Evolutionary conservation across 805 yeast genomes (phyloP).

Genomic region (Starmerella riodocensis): DNA sequence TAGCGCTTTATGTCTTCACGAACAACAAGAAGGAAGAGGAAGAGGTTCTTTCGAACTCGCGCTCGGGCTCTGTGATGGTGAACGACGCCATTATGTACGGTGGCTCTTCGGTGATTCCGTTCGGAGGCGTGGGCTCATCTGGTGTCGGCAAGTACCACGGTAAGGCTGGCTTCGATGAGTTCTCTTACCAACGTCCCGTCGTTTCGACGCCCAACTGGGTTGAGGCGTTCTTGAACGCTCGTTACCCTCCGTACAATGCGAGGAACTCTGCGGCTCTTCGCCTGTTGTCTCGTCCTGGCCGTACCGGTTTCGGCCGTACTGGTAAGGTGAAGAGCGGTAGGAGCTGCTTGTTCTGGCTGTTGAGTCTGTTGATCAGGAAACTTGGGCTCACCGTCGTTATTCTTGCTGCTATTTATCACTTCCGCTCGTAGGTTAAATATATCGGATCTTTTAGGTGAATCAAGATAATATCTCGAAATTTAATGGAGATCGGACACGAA

Average conservation of each 20-base stretch:
- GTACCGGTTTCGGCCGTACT: conserved; percentile 9
- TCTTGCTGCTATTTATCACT: neutral
- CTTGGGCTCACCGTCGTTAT: conserved; percentile 1
- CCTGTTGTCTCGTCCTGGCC: conserved; percentile 10
- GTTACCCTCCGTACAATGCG: conserved; percentile 51
- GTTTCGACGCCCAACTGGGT: conserved; percentile 52
- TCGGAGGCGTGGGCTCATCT: conserved; percentile 81
- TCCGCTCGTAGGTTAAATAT: too few relatives aligned
- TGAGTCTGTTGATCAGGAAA: conserved; percentile 4
- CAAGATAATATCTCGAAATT: too few relatives aligned
- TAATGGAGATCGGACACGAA: too few relatives aligned
- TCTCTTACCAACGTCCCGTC: conserved; percentile 61
- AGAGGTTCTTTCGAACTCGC: conserved; percentile 37
- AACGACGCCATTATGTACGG: conserved; percentile 67
- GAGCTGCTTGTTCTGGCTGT: conserved; percentile 1
- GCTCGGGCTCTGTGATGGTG: conserved; percentile 60
- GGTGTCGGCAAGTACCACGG: conserved; percentile 84
- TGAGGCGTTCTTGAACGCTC: conserved; percentile 43
- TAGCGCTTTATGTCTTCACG: conserved; percentile 64
- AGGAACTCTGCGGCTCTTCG: conserved; percentile 27
- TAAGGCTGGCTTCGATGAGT: conserved; percentile 48
- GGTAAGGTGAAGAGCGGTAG: conserved; percentile 13
- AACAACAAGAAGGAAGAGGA: conserved; percentile 36
- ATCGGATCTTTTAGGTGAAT: too few relatives aligned
- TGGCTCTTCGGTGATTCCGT: conserved; percentile 57